These are phyloP conservation scores for Trichoderma sp. DNA, from an alignment of 2,329 filamentous ascomycete genomes.

Conservation along the genomic window DNA sequence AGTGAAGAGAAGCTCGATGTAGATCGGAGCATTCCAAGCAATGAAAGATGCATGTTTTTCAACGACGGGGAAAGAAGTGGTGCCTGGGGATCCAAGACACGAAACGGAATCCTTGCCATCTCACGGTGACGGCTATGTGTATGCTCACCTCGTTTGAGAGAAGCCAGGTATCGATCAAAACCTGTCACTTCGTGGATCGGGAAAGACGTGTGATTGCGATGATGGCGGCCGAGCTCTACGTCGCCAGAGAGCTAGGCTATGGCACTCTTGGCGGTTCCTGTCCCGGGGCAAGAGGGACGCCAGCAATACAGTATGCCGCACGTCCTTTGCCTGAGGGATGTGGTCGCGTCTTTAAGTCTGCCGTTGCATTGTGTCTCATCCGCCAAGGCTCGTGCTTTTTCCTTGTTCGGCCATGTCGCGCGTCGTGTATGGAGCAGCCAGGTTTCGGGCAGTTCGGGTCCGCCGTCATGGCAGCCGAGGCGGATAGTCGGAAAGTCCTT, in stretches of 20 bases:
- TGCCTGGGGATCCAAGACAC: no score
- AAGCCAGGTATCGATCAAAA: no score
- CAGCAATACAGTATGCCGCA: no score
- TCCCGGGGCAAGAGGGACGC: neutral
- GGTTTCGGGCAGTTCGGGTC: conserved; percentile 9
- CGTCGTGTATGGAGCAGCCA: conserved; percentile 11
- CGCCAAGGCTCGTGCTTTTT: conserved; percentile 10
- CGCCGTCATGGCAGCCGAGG: neutral
- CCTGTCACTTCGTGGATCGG: neutral
- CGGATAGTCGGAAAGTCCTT: neutral
- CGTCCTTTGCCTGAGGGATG: no score
- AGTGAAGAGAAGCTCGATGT: no score
- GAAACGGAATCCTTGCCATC: no score
- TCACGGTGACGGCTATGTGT: no score
- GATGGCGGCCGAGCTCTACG: neutral
- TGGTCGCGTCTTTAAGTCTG: conserved; percentile 1
- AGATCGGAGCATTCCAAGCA: no score
- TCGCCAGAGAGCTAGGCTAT: neutral
- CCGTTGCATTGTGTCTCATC: neutral
- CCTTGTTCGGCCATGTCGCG: neutral
- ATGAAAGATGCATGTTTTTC: no score
- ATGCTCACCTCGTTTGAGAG: neutral
- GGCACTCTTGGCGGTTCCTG: neutral
- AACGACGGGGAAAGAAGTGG: no score
- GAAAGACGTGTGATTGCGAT: neutral